Percentiles rank a stretch among this genome's conserved stretches.
Conservation (phyloP, 805 yeast genomes). For the Ogataea methylovora region DNA sequence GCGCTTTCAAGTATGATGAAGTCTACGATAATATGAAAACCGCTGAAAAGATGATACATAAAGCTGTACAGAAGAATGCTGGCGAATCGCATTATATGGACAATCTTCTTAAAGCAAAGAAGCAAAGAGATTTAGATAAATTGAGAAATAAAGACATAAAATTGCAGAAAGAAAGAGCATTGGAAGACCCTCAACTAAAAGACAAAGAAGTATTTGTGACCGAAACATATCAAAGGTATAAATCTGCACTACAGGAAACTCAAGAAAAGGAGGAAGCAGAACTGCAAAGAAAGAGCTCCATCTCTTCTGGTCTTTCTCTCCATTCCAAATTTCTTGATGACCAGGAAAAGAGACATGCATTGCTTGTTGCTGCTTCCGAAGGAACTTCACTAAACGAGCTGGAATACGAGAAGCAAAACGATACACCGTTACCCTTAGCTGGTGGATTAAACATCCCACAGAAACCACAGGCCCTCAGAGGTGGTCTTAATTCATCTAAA, state of each 20-base stretch:
- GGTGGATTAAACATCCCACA: constrained; percentile 2
- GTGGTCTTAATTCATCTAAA: not conserved
- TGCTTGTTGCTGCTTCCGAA: not conserved
- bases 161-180: constrained; percentile 28
- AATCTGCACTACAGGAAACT: constrained; percentile 18
- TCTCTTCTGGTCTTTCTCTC: not conserved
- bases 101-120: constrained; percentile 34
- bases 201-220: constrained; percentile 42
- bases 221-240: constrained; percentile 34
- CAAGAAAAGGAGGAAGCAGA: not conserved
- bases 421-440: not conserved
- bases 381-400: not conserved
- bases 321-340: constrained; percentile 1
- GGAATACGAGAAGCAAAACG: not conserved
- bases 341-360: constrained; percentile 4
- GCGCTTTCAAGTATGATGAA: constrained; percentile 31
- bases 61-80: constrained; percentile 6
- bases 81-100: constrained; percentile 29
- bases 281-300: constrained; percentile 4
- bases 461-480: not conserved
- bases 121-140: constrained; percentile 37
- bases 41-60: constrained; percentile 14
- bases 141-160: constrained; percentile 30
- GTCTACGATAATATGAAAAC: constrained; percentile 35
- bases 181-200: constrained; percentile 30